These are phyloP conservation scores for Mallotus japonicus DNA, from an alignment of 441 rosid genomes.

Conservation along the genomic window DNA sequence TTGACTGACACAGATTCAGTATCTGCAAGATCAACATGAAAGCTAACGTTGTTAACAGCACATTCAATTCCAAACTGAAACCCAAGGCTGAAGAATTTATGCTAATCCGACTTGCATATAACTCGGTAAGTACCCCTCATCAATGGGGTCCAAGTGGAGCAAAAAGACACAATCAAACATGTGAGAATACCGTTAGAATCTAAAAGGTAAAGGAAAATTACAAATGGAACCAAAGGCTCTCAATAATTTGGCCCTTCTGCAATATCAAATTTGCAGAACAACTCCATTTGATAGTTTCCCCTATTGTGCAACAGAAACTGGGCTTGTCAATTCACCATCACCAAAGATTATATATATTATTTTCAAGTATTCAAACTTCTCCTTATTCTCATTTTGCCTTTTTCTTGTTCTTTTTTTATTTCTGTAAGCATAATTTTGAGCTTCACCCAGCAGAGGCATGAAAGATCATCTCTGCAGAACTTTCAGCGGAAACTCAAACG, in stretches of 20 bases:
- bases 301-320: background rate
- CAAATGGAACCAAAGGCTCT: background rate
- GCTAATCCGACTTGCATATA: background rate
- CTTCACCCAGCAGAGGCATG: no score
- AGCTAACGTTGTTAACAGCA: background rate
- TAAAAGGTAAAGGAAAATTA: background rate
- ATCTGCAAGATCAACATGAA: constrained; percentile 36
- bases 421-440: no score
- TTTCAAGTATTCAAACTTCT: no score
- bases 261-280: constrained; percentile 3
- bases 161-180: background rate
- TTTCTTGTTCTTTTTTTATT: no score
- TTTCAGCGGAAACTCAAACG: no score
- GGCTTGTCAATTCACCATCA: background rate
- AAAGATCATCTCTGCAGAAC: no score
- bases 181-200: background rate
- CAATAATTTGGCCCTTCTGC: background rate
- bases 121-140: background rate
- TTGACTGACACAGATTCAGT: constrained; percentile 65
- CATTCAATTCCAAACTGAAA: no score
- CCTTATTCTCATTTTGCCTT: background rate
- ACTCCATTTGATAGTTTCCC: background rate
- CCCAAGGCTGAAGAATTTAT: no score
- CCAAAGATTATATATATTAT: background rate
- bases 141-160: constrained; percentile 10